Percentiles rank a stretch among this genome's conserved stretches.
These are phyloP conservation scores for Picea mariana DNA, from an alignment of 83 land plant genomes.

Conservation along the genomic window DNA sequence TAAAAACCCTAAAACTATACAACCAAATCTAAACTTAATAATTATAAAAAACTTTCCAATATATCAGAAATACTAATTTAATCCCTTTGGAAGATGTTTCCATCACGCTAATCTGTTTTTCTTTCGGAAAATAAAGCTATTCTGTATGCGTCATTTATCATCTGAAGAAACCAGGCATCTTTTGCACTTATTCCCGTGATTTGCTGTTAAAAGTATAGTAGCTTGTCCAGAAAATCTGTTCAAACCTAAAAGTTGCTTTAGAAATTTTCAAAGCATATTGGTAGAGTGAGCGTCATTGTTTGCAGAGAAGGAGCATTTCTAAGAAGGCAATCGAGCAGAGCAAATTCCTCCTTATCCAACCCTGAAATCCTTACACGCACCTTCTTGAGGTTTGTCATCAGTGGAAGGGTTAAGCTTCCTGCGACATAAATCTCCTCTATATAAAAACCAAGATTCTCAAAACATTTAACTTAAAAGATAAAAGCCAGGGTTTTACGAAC, in stretches of 20 bases:
- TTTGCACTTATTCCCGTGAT: no score
- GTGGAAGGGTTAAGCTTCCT: background rate
- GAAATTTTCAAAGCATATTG: background rate
- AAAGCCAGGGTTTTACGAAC: background rate
- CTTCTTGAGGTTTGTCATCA: slow-evolving; percentile 5
- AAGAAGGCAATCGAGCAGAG: background rate
- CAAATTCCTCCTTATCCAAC: background rate
- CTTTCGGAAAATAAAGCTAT: no score
- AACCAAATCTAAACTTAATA: no score
- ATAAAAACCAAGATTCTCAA: background rate
- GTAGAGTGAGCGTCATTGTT: background rate
- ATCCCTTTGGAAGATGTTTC: no score
- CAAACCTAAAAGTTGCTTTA: background rate
- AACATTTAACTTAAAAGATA: background rate
- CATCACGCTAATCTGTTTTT: no score
- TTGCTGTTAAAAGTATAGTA: background rate
- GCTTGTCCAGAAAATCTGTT: background rate
- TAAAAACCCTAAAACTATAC: no score
- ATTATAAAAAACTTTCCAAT: no score
- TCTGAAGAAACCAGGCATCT: no score
- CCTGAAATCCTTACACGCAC: background rate
- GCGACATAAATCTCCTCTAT: background rate
- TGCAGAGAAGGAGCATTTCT: background rate
- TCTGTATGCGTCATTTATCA: no score
- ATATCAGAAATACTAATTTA: no score